Evolutionary conservation across 192 early-diverging fungal genomes (phyloP).

Genomic region (Coemansia sp.): DNA sequence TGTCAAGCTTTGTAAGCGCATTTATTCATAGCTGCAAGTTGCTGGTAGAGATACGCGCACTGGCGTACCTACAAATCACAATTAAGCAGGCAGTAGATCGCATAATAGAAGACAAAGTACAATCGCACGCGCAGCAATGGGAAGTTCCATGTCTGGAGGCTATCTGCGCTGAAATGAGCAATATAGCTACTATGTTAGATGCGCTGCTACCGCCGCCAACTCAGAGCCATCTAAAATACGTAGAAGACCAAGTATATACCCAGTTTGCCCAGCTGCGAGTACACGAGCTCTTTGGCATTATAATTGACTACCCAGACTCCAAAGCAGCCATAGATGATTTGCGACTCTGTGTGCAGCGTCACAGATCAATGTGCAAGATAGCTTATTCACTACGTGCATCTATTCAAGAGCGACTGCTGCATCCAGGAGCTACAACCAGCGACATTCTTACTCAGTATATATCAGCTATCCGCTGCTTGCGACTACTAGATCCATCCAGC

Average conservation of each 20-base stretch:
- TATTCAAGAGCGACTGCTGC: slow-evolving; percentile 60
- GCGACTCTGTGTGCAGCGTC: slow-evolving; percentile 41
- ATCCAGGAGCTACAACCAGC: slow-evolving; percentile 68
- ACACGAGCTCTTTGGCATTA: slow-evolving; percentile 67
- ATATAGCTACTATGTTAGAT: slow-evolving; percentile 12
- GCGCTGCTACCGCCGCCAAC: slow-evolving; percentile 6
- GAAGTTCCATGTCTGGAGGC: slow-evolving; percentile 9
- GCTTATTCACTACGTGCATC: slow-evolving; percentile 23
- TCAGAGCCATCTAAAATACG: background rate
- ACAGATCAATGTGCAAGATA: slow-evolving; percentile 20
- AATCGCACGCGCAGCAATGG: slow-evolving; percentile 17
- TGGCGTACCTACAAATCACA: background rate
- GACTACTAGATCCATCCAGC: slow-evolving; percentile 65
- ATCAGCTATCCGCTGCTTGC: slow-evolving; percentile 65
- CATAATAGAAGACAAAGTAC: slow-evolving; percentile 5
- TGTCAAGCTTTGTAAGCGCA: background rate
- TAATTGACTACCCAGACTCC: slow-evolving; percentile 70
- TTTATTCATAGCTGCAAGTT: too few species aligned
- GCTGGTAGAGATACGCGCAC: too few species aligned
- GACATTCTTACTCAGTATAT: slow-evolving; percentile 73
- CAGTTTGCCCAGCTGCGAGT: slow-evolving; percentile 43
- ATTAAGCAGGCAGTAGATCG: slow-evolving; percentile 10
- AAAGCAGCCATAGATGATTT: slow-evolving; percentile 61
- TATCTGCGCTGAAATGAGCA: background rate
- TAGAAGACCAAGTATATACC: slow-evolving; percentile 8